Base-by-base conservation (phyloP, 164 flowering plant genomes). In the Umbilicus rupestris region DNA sequence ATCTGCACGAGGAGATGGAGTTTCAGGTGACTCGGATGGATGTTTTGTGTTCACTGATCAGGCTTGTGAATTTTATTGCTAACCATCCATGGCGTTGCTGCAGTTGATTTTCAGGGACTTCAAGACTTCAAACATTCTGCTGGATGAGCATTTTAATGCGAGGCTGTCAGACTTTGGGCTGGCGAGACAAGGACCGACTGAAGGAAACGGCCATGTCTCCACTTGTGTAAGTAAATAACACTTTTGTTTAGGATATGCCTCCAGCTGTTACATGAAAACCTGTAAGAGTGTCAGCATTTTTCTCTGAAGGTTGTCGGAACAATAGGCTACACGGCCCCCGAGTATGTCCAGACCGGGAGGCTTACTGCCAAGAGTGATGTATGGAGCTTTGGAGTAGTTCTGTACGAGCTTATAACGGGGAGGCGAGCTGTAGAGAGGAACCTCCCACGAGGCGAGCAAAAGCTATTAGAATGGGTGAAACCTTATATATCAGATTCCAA, bases 331-430 rank as follows among this genome's bases (percentile, higher is more conserved):
- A 96, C 96, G 45, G 98, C 98, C 33, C 98, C 98, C 6, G 98
- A 93, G 75, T 93, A 93, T 71, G 85, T 93, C 59, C 92, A 85
- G 50, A 93, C 92, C 5, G 97, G 97, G 24, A 78, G 84, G 76
- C 72, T 93, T 58, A 88, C 96, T 30, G 77, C 87, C 5, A 93
- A 93, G 74, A 93, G 96, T 73, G 98, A 93, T 69, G 98, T 93
- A 17, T 93, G 97, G 97, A 93, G 98, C 79, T 93, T 84, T 62
- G 98, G 98, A 1, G 97, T 93, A 49, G 96, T 93, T 71, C 91
- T 93, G 3, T 90, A 84, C 55, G 98, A 93, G 71, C 87, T 93
- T 29, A 85, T 93, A 66, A 93, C 98, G 14, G 97, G 97, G 67
- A 84, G 94, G 63, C 83, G 94, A 42, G 85, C 92, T 12, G 79